phyloP scores from a whole-genome alignment of 2,329 filamentous ascomycete species.

The Aspergillus amoenus region DNA sequence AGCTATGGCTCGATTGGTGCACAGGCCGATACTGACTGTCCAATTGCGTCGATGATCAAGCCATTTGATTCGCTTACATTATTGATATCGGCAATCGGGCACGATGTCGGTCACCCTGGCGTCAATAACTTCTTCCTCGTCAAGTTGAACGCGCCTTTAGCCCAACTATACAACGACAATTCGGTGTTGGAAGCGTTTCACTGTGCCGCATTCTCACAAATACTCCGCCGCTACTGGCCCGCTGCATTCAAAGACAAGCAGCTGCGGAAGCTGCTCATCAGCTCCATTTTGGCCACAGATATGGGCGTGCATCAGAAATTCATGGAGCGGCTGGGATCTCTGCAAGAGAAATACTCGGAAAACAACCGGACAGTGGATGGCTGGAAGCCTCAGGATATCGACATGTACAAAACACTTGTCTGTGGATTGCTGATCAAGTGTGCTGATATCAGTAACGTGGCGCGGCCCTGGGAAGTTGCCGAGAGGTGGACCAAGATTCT shows the following conservation, averaged over 20 bases:
- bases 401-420: conserved; percentile 75
- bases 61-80: conserved; percentile 88
- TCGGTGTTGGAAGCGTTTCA: conserved; percentile 97
- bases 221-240: conserved; percentile 89
- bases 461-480: conserved; percentile 78
- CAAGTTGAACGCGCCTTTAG: conserved; percentile 85
- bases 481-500: conserved; percentile 88
- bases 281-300: conserved; percentile 94
- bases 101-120: conserved; percentile 95
- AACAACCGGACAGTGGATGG: conserved; percentile 63
- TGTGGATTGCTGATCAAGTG: conserved; percentile 96
- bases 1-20: conserved; percentile 55
- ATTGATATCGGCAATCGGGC: conserved; percentile 92
- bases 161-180: conserved; percentile 93
- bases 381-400: conserved; percentile 74
- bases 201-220: conserved; percentile 94
- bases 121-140: conserved; percentile 98
- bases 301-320: conserved; percentile 98
- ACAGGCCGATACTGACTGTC: conserved; percentile 49
- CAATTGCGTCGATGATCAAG: conserved; percentile 72
- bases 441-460: conserved; percentile 97
- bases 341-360: conserved; percentile 74
- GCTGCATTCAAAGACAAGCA: conserved; percentile 72
- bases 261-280: conserved; percentile 90
- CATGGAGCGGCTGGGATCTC: conserved; percentile 80